These are phyloP conservation scores for Leptographium wingfieldii DNA, from an alignment of 2,329 filamentous ascomycete species.

Conservation along the genomic window DNA sequence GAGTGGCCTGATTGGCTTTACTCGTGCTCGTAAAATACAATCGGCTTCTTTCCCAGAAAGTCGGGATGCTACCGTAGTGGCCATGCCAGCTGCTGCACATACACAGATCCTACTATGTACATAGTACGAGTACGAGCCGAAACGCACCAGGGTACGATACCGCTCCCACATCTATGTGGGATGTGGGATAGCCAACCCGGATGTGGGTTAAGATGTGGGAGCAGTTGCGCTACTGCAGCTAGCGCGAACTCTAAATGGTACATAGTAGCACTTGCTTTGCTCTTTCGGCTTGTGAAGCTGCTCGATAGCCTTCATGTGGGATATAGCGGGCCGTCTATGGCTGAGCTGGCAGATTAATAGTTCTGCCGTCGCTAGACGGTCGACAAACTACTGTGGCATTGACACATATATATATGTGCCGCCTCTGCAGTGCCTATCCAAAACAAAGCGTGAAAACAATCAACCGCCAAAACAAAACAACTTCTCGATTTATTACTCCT, in stretches of 20 bases:
- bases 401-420: neutral
- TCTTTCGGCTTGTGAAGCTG: neutral
- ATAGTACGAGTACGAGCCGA: neutral
- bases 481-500: neutral
- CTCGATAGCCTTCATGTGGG: neutral
- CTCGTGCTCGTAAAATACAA: no score
- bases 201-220: neutral
- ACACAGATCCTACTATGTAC: no score
- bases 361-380: neutral
- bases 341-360: neutral
- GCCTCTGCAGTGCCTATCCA: neutral
- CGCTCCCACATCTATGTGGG: neutral
- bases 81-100: neutral
- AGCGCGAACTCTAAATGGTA: neutral
- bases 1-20: no score
- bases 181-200: neutral
- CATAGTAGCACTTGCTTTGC: neutral
- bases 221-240: neutral
- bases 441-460: neutral
- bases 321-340: neutral
- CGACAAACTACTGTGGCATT: neutral
- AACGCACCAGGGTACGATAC: neutral
- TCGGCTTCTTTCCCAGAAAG: no score
- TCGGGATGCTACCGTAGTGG: neutral
- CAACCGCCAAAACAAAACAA: neutral